Conservation (phyloP, 805 yeast species). For the Yarrowia sp. region DNA sequence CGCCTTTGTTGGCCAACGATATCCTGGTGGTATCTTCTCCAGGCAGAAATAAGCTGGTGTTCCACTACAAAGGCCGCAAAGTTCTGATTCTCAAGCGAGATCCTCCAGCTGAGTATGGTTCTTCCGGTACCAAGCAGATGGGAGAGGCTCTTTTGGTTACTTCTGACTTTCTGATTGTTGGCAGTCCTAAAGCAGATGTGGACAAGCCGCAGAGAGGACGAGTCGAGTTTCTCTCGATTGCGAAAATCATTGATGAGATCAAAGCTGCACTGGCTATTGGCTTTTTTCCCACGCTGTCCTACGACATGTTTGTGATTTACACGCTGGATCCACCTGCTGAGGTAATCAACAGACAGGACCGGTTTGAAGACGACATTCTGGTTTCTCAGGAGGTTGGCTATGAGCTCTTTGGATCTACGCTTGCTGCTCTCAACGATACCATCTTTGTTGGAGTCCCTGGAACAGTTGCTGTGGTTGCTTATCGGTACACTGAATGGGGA, state of each 20-base stretch:
- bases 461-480: background rate
- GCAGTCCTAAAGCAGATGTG: background rate
- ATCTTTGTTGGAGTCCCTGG: conserved; percentile 7
- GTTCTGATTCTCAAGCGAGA: background rate
- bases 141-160: conserved; percentile 13
- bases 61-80: conserved; percentile 3
- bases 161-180: background rate
- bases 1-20: conserved; percentile 1
- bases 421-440: conserved; percentile 1
- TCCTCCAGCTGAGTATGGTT: background rate
- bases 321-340: background rate
- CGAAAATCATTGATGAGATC: background rate
- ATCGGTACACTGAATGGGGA: conserved; percentile 1
- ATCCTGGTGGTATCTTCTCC: background rate
- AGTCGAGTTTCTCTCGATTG: background rate
- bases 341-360: background rate
- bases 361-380: background rate
- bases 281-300: background rate
- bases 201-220: background rate
- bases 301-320: background rate
- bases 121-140: background rate
- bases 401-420: background rate
- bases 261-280: background rate
- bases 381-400: background rate
- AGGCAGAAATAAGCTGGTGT: conserved; percentile 4